Conservation (phyloP, 495 filamentous ascomycete genomes). For the Neurospora sp. region DNA sequence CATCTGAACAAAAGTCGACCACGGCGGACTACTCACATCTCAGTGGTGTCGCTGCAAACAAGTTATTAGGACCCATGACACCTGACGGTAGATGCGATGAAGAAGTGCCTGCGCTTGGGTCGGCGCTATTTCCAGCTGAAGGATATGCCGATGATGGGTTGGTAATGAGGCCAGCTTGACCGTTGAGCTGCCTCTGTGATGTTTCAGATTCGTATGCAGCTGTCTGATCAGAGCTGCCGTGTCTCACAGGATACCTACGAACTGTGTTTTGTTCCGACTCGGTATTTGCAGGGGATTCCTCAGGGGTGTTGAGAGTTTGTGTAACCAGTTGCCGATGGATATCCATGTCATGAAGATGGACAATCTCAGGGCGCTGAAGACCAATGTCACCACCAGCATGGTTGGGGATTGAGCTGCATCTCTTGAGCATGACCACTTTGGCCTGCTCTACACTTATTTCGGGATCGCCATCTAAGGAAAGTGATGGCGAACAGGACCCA, state of each 20-base stretch:
- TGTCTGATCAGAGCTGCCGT: neutral
- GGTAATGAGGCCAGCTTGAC: neutral
- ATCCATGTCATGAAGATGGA: conserved; percentile 21
- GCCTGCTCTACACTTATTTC: conserved; percentile 16
- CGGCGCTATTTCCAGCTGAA: conserved; percentile 7
- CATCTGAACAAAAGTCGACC: neutral
- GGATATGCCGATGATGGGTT: conserved; percentile 17
- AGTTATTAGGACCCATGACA: neutral
- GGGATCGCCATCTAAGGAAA: conserved; percentile 1
- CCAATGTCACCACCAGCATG: conserved; percentile 6
- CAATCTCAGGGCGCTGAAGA: conserved; percentile 13
- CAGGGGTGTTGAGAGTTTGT: conserved; percentile 10
- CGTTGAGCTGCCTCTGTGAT: neutral
- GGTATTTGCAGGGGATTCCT: conserved; percentile 6
- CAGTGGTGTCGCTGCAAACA: neutral
- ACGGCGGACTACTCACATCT: neutral
- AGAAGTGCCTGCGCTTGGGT: conserved; percentile 7
- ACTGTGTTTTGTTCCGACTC: neutral
- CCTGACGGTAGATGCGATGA: conserved; percentile 1
- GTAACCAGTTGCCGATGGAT: conserved; percentile 15
- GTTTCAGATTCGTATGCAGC: neutral
- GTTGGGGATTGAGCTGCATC: conserved; percentile 13
- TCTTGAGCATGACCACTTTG: conserved; percentile 16
- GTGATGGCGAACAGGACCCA: conserved; percentile 17
- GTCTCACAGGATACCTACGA: neutral